phyloP scores from a whole-genome alignment of 1,284 basidiomycete species.

The Trichosporon inkin region DNA sequence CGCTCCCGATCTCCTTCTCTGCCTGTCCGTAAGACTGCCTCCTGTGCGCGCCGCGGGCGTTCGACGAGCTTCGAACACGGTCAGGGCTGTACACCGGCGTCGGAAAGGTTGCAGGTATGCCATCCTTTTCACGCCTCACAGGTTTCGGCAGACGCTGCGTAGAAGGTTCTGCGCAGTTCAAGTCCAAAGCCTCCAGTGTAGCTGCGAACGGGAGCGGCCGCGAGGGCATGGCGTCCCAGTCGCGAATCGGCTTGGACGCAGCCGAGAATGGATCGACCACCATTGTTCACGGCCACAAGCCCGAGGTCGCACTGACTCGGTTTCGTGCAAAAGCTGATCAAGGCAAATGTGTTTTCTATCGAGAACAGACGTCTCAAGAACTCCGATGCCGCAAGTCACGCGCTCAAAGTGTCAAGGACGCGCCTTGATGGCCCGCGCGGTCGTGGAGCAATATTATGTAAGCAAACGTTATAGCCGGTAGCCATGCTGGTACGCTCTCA shows the following conservation, averaged over 20 bases:
- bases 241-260: conserved; percentile 41
- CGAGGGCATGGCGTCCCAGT: conserved; percentile 36
- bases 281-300: conserved; percentile 19
- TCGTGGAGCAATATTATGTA: neutral
- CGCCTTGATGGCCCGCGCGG: too few species aligned
- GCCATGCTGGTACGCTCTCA: too few species aligned
- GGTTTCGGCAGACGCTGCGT: conserved; percentile 19
- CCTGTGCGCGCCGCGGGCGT: neutral
- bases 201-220: conserved; percentile 42
- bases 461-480: neutral
- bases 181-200: conserved; percentile 34
- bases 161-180: conserved; percentile 14
- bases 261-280: conserved; percentile 45
- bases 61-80: neutral
- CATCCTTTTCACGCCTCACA: conserved; percentile 19
- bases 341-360: neutral
- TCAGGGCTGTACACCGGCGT: conserved; percentile 26
- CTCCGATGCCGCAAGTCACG: too few species aligned
- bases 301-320: neutral
- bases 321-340: neutral
- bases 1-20: conserved; percentile 27
- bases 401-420: neutral
- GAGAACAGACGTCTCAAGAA: too few species aligned
- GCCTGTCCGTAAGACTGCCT: neutral
- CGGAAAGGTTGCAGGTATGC: conserved; percentile 24